These are phyloP conservation scores for Amesomyces nigricolor DNA, from an alignment of 2,329 filamentous ascomycete species.

Conservation along the genomic window DNA sequence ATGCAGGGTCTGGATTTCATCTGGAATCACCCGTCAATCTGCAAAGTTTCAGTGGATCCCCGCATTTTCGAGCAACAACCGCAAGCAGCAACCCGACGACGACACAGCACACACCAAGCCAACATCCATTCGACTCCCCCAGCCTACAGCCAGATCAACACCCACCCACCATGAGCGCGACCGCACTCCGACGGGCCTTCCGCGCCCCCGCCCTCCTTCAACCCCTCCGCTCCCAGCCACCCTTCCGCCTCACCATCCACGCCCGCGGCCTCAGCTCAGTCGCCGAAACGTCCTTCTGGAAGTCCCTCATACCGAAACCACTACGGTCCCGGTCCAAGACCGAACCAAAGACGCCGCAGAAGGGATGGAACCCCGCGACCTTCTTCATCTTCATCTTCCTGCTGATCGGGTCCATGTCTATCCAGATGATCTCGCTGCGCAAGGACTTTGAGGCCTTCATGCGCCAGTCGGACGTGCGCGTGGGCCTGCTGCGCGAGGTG, in stretches of 20 bases:
- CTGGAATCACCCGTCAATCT: background rate
- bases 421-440: slow-evolving; percentile 79
- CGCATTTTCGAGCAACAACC: background rate
- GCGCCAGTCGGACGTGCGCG: slow-evolving; percentile 72
- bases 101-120: background rate
- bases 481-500: slow-evolving; percentile 69
- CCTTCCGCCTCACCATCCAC: background rate
- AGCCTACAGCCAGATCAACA: background rate
- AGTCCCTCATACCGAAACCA: slow-evolving; percentile 62
- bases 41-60: slow-evolving; percentile 15
- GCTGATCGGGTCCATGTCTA: slow-evolving; percentile 90
- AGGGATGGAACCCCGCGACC: slow-evolving; percentile 71
- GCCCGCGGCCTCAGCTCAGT: slow-evolving; percentile 19
- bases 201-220: slow-evolving; percentile 9
- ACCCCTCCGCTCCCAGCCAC: background rate
- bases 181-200: slow-evolving; percentile 5
- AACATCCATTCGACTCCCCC: background rate
- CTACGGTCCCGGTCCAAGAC: slow-evolving; percentile 39
- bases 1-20: background rate
- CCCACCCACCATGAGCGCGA: slow-evolving; percentile 10
- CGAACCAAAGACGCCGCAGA: slow-evolving; percentile 44
- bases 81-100: background rate
- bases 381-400: slow-evolving; percentile 79
- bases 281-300: slow-evolving; percentile 55
- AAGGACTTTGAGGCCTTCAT: slow-evolving; percentile 68